A percentile compares a stretch with the other conserved stretches of the same genome.
phyloP scores from a whole-genome alignment of 2,329 filamentous ascomycete species.

The Colletotrichum tanaceti region DNA sequence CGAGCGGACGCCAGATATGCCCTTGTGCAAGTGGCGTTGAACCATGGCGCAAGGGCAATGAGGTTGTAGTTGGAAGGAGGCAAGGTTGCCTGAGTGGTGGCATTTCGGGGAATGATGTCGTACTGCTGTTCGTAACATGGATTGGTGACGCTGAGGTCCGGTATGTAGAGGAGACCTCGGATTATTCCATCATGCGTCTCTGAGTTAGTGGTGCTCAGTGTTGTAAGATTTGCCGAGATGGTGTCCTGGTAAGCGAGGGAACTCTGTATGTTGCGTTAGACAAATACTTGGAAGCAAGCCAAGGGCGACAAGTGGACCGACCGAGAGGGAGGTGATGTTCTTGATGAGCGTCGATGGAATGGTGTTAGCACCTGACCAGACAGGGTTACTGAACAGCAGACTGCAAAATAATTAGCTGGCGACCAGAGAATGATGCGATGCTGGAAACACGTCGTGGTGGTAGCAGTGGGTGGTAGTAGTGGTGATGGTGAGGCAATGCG shows the following conservation, averaged over 20 bases:
- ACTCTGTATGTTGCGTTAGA: constrained; percentile 45
- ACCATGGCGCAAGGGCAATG: constrained; percentile 89
- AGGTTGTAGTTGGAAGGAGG: constrained; percentile 76
- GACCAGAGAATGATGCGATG: constrained; percentile 18
- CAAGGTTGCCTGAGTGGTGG: constrained; percentile 77
- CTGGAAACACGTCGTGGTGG: neutral
- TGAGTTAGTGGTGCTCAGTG: constrained; percentile 76
- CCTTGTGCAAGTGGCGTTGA: constrained; percentile 76
- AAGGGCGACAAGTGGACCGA: constrained; percentile 50
- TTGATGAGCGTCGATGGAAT: constrained; percentile 65
- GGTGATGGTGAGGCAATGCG: constrained; percentile 12
- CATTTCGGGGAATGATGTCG: constrained; percentile 78
- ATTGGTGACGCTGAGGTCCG: constrained; percentile 69
- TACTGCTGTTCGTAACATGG: constrained; percentile 72
- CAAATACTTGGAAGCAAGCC: constrained; percentile 1
- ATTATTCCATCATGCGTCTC: constrained; percentile 70
- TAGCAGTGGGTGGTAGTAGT: neutral
- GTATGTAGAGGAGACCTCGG: constrained; percentile 87
- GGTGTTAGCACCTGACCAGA: constrained; percentile 62
- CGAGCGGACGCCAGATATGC: constrained; percentile 76
- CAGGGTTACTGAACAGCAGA: constrained; percentile 70
- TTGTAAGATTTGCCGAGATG: constrained; percentile 73
- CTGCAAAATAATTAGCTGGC: constrained; percentile 48
- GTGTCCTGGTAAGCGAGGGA: constrained; percentile 64
- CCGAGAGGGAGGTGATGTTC: constrained; percentile 68